Base-by-base conservation (phyloP, 495 filamentous ascomycete species). In the Xylaria castorea region DNA sequence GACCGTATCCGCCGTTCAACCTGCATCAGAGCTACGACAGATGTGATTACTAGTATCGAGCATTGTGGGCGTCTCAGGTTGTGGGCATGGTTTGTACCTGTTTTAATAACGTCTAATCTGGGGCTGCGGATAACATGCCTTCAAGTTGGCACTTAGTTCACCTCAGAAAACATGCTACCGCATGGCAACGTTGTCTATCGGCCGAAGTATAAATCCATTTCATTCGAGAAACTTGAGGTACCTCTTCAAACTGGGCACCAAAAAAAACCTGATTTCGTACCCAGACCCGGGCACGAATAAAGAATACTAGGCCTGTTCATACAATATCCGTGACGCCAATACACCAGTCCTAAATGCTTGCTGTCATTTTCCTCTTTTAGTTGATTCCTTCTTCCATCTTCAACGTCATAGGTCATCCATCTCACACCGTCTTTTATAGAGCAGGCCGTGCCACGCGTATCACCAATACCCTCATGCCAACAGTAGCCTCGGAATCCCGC, bases 311-410 rank as follows among this genome's bases (percentile, higher is more conserved):
- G 70, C 62, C 63, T 67, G 51, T 67, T 72, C 70, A 72, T 72
- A 72, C 70, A 72, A 66, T 72, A 67, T 66, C 70, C 70, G 70
- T 66, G 70, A 72, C 70, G 70, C 70, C 70, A 61, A 67, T 72
- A 72, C 70, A 67, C 70, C 70, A 60, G 36, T 67, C 70, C 51
- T n/a, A 51, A 72, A 72, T 72, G 63, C 62, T 61, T 61, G 62
- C 63, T 53, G 53, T 66, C 63, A n/a, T 67, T 66, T 58, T 50
- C 50, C 16, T 27, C 51, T 72, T 50, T 61, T 1, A 18, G 46
- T 30, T 30, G 46, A 9, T 40, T 40, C 32, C 62, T 16, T 60
- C 36, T 32, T 61, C 55, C 40, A 34, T 67, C 53, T 51, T 66
- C 51, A 27, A 58, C 25, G 25, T 48, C 25, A 5, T 25, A 2